phyloP scores from a whole-genome alignment of 805 yeast genomes.

The Wickerhamomyces silvicola region DNA sequence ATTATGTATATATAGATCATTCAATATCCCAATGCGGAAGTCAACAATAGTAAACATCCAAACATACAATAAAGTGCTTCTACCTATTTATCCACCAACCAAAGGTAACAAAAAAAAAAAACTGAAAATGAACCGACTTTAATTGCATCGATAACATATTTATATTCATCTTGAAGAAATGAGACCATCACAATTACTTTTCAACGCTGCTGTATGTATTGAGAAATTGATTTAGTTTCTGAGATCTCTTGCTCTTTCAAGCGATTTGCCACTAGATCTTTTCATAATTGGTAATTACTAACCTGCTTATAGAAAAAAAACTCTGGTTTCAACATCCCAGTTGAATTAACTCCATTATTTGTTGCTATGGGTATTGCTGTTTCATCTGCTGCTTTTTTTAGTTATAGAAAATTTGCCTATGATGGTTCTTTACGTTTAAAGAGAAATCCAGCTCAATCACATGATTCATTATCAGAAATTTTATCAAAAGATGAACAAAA shows the following conservation, averaged over 20 bases:
- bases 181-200: slow-evolving; percentile 44
- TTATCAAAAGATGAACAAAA: slow-evolving; percentile 15
- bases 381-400: slow-evolving; percentile 43
- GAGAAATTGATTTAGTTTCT: background rate
- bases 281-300: too few relatives aligned
- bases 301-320: slow-evolving; percentile 31
- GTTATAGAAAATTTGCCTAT: slow-evolving; percentile 42
- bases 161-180: too few relatives aligned
- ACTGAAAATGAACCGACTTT: background rate
- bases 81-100: too few relatives aligned
- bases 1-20: background rate
- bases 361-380: slow-evolving; percentile 50
- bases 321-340: slow-evolving; percentile 35
- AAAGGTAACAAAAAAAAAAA: slow-evolving; percentile 6
- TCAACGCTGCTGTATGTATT: slow-evolving; percentile 40
- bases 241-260: background rate
- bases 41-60: slow-evolving; percentile 3
- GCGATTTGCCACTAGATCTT: too few relatives aligned
- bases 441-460: slow-evolving; percentile 37
- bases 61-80: slow-evolving; percentile 1
- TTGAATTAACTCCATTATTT: slow-evolving; percentile 53
- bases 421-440: slow-evolving; percentile 45
- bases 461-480: slow-evolving; percentile 17
- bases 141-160: too few relatives aligned
- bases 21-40: slow-evolving; percentile 4